Evolutionary conservation across 169 alveolate species (phyloP), one percentile per base, ranked within the genome.

Genomic region (Cryptosporidium parvum): DNA sequence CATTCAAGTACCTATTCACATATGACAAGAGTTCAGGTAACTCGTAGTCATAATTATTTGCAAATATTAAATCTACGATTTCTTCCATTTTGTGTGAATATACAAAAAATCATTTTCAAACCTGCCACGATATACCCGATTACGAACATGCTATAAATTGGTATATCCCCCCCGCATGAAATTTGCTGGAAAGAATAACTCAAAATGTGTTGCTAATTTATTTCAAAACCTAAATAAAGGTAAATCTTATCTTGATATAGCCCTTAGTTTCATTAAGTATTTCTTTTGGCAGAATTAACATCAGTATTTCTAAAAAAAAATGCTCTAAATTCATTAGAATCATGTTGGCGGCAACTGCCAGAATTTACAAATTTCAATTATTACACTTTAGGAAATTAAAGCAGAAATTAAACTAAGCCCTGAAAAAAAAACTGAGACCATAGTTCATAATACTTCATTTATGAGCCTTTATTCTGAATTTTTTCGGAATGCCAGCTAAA

Each of bases 91-190:
- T 65, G 42, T 31, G 51, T 29, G 31, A 31, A 26, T 33, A 26
- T 21, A 35, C 42, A 65, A 65, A 65, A 65, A 26, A 65, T 65
- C 51, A 37, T 65, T 33, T 33, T 33, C 23, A 65, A 56, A 23
- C 18, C 26, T 21, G 14, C 53, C 48, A 31, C 51, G 3, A 23
- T 31, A n/a, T 65, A 65, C 72, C 72, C 72, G n/a, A 35, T 7
- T 65, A 65, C 72, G 72, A 65, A n/a, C 72, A 65, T 31, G 72
- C 33, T 33, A 65, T 65, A 37, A 65, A 14, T 31, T 21, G 51
- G 51, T 1, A 31, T 1, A 35, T 18, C 72, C 72, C 72, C 65
- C 67, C 67, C 67, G 26, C 67, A 56, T 5, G 29, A 56, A 56
- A 56, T 7, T 56, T 37, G 12, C 35, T 56, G 18, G 3, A 56